Conservation (phyloP, 768 basidiomycete genomes). For the Holtermannia corniformis region DNA sequence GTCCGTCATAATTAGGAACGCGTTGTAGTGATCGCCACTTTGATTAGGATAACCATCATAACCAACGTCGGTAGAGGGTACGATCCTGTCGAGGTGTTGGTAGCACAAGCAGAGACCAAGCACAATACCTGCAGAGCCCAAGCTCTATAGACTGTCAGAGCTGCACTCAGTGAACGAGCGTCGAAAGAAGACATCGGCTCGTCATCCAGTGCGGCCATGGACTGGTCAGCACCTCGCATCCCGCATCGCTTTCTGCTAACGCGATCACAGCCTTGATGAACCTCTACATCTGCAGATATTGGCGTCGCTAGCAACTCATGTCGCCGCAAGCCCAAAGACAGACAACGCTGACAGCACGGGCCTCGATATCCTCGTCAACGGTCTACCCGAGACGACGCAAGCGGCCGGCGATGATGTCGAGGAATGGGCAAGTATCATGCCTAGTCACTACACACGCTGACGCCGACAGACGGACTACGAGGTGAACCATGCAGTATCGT, state of each 20-base stretch:
- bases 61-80: too few species aligned
- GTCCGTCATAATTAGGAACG: too few species aligned
- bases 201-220: background rate
- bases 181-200: background rate
- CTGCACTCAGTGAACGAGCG: too few species aligned
- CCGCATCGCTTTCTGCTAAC: background rate
- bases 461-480: conserved; percentile 23
- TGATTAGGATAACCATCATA: too few species aligned
- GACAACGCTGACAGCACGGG: background rate
- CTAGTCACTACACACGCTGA: background rate
- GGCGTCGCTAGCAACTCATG: conserved; percentile 26
- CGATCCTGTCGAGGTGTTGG: too few species aligned
- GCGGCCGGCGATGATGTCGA: conserved; percentile 17
- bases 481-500: conserved; percentile 36
- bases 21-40: too few species aligned
- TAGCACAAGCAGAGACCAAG: too few species aligned
- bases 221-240: background rate
- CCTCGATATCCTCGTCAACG: conserved; percentile 11
- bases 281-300: conserved; percentile 35
- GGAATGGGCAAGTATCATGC: conserved; percentile 22
- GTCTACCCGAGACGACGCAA: conserved; percentile 8
- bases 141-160: too few species aligned
- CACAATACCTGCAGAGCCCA: too few species aligned
- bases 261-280: conserved; percentile 28
- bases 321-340: conserved; percentile 13